A percentile compares a stretch with the other conserved stretches of the same genome.
These are phyloP conservation scores for Xylaria sp. DNA, from an alignment of 2,329 filamentous ascomycete species.

Conservation along the genomic window DNA sequence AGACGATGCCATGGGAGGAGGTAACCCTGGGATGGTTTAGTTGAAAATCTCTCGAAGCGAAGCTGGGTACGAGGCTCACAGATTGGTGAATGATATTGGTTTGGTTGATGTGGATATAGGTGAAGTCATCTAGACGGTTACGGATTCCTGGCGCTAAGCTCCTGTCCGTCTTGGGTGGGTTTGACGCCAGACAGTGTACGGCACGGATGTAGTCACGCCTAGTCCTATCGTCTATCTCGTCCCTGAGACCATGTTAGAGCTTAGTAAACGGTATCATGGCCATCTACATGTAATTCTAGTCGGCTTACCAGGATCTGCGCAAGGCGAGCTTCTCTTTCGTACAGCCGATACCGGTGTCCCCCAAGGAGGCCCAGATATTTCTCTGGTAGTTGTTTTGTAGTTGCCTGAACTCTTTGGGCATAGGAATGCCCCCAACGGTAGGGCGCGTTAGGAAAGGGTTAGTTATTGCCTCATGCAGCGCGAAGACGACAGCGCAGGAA, in stretches of 20 bases:
- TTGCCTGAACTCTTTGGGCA: slow-evolving; percentile 19
- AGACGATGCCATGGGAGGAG: slow-evolving; percentile 29
- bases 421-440: slow-evolving; percentile 12
- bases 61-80: neutral
- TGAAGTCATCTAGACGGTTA: slow-evolving; percentile 29
- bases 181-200: slow-evolving; percentile 24
- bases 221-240: slow-evolving; percentile 16
- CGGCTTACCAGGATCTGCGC: slow-evolving; percentile 26
- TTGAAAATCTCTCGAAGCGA: neutral
- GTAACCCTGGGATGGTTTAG: slow-evolving; percentile 19
- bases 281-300: neutral
- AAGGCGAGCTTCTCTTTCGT: slow-evolving; percentile 16
- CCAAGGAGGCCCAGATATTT: slow-evolving; percentile 18
- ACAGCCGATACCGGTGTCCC: slow-evolving; percentile 7
- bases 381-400: slow-evolving; percentile 21
- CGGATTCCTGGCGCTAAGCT: slow-evolving; percentile 17
- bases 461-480: slow-evolving; percentile 7
- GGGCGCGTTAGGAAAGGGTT: slow-evolving; percentile 1
- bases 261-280: neutral
- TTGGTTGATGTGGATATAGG: slow-evolving; percentile 29
- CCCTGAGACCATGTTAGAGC: slow-evolving; percentile 13
- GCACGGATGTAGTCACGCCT: slow-evolving; percentile 25
- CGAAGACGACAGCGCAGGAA: slow-evolving; percentile 6
- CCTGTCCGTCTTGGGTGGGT: slow-evolving; percentile 18
- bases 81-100: slow-evolving; percentile 29